A percentile compares a stretch with the other conserved stretches of the same genome.
These are phyloP conservation scores for Talaromyces nanjingensis DNA, from an alignment of 495 filamentous ascomycete genomes.

Conservation along the genomic window DNA sequence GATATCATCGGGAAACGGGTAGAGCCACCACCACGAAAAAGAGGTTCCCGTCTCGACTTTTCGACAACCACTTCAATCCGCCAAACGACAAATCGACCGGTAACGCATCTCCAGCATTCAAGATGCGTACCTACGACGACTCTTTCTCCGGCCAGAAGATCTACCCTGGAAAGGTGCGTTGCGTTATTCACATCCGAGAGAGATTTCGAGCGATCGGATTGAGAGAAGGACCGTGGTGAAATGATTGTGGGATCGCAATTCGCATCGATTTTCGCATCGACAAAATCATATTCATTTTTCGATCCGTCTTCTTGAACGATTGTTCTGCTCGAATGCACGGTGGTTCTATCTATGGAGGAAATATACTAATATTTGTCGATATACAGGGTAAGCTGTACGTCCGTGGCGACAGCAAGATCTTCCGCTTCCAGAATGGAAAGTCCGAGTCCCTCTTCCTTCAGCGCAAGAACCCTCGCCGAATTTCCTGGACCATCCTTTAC, in stretches of 20 bases:
- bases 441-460: slow-evolving; percentile 99
- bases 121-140: slow-evolving; percentile 98
- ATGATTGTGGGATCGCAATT: neutral
- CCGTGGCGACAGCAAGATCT: slow-evolving; percentile 99
- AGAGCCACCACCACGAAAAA: slow-evolving; percentile 13
- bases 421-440: slow-evolving; percentile 99
- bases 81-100: slow-evolving; percentile 39
- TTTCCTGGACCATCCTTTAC: slow-evolving; percentile 97
- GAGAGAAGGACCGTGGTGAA: neutral
- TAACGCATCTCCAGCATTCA: slow-evolving; percentile 53
- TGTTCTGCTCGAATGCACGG: neutral
- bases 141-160: slow-evolving; percentile 96
- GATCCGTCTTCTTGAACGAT: neutral
- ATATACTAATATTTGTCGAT: slow-evolving; percentile 18
- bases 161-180: slow-evolving; percentile 95
- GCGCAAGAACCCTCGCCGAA: slow-evolving; percentile 99
- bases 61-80: slow-evolving; percentile 20
- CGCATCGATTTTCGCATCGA: neutral
- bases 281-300: neutral
- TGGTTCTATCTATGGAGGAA: neutral
- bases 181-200: neutral
- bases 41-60: slow-evolving; percentile 26
- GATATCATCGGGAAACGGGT: slow-evolving; percentile 24
- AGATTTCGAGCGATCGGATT: neutral
- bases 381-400: slow-evolving; percentile 94